Percentiles rank a stretch among this genome's conserved stretches.
These are phyloP conservation scores for Suhomyces emberorum DNA, from an alignment of 805 yeast species.

Conservation along the genomic window DNA sequence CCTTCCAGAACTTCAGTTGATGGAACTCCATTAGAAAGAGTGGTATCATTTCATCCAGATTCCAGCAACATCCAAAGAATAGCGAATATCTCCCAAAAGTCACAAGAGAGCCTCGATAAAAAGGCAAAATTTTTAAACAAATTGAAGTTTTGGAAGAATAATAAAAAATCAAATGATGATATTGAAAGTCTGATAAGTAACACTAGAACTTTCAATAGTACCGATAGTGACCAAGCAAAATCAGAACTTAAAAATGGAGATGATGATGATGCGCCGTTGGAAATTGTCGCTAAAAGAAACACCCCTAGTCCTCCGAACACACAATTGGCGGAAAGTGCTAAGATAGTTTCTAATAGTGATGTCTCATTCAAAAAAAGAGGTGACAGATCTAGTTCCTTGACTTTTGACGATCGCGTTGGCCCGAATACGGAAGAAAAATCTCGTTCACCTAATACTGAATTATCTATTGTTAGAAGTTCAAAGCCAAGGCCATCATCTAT, in stretches of 20 bases:
- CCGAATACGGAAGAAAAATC: neutral
- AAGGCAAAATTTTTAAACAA: slow-evolving; percentile 24
- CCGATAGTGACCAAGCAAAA: neutral
- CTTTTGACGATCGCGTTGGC: slow-evolving; percentile 1
- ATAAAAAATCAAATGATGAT: slow-evolving; percentile 9
- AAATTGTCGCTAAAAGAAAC: slow-evolving; percentile 5
- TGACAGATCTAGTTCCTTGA: neutral
- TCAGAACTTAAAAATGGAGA: slow-evolving; percentile 5
- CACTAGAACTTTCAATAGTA: slow-evolving; percentile 2
- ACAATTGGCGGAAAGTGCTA: slow-evolving; percentile 1
- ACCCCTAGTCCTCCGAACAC: slow-evolving; percentile 2
- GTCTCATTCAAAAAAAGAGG: neutral
- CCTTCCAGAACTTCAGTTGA: slow-evolving; percentile 2
- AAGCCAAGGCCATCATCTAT: slow-evolving; percentile 39
- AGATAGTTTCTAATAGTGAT: neutral
- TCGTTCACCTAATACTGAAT: slow-evolving; percentile 4
- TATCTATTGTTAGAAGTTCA: slow-evolving; percentile 2
- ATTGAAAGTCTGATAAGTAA: slow-evolving; percentile 6
- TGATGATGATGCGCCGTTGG: slow-evolving; percentile 10
- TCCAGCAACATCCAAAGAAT: slow-evolving; percentile 10
- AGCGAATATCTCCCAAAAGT: slow-evolving; percentile 5
- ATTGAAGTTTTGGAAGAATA: slow-evolving; percentile 39
- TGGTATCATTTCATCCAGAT: slow-evolving; percentile 23
- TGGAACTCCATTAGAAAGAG: slow-evolving; percentile 13
- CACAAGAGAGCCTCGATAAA: slow-evolving; percentile 10